Conservation (phyloP, 2,329 filamentous ascomycete genomes). For the Fusarium ambrosium region DNA sequence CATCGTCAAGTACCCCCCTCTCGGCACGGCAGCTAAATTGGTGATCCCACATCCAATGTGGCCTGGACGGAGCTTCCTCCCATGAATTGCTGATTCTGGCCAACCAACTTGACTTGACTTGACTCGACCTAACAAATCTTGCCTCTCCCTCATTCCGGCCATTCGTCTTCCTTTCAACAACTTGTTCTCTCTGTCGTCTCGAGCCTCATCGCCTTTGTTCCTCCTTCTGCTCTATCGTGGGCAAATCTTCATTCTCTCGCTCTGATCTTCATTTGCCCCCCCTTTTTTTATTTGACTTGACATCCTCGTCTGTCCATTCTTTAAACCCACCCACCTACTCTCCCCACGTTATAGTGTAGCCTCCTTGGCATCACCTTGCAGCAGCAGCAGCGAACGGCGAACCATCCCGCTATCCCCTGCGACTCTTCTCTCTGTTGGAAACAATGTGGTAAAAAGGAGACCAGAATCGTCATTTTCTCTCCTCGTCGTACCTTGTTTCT, state of each 20-base stretch:
- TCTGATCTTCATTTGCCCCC: conserved; percentile 16
- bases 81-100: conserved; percentile 13
- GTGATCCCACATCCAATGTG: conserved; percentile 35
- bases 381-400: neutral
- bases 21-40: conserved; percentile 40
- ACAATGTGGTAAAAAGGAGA: conserved; percentile 34
- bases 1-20: neutral
- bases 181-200: conserved; percentile 6
- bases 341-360: conserved; percentile 17
- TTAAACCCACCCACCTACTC: conserved; percentile 17
- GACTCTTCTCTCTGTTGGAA: neutral
- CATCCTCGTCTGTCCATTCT: conserved; percentile 44
- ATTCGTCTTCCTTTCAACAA: conserved; percentile 20
- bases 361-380: conserved; percentile 30
- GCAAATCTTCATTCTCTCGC: neutral
- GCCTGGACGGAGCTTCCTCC: neutral
- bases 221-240: neutral
- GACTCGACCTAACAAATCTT: conserved; percentile 10
- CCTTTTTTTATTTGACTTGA: conserved; percentile 34
- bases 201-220: neutral
- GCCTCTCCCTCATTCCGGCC: conserved; percentile 34
- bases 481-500: conserved; percentile 5
- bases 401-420: conserved; percentile 11
- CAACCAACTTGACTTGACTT: neutral
- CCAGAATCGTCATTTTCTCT: conserved; percentile 4